Conservation (phyloP, 2,329 filamentous ascomycete species). For the Trichoderma aggressivum region DNA sequence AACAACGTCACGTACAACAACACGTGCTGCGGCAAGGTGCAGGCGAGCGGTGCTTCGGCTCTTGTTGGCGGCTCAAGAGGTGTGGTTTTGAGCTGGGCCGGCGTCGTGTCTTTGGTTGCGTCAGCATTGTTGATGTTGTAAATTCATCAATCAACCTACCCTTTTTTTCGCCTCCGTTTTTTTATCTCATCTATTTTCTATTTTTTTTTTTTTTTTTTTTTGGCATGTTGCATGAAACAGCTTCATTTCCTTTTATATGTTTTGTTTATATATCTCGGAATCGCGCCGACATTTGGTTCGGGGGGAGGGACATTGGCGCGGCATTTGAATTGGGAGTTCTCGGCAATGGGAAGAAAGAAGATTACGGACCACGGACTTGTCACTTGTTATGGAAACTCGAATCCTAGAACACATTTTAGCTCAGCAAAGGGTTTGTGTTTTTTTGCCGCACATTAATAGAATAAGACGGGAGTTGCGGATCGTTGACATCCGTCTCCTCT, state of each 20-base stretch:
- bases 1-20: slow-evolving; percentile 70
- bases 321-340: slow-evolving; percentile 14
- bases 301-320: background rate
- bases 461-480: background rate
- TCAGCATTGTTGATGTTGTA: slow-evolving; percentile 18
- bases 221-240: background rate
- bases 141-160: background rate
- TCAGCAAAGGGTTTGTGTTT: slow-evolving; percentile 3
- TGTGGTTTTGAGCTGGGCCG: slow-evolving; percentile 9
- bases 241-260: background rate
- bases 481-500: background rate
- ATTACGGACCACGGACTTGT: background rate
- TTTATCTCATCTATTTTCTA: too few species aligned
- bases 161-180: too few species aligned
- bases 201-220: background rate
- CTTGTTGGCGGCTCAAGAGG: background rate
- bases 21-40: slow-evolving; percentile 50
- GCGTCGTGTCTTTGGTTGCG: slow-evolving; percentile 23
- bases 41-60: slow-evolving; percentile 27
- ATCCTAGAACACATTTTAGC: background rate
- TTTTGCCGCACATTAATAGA: background rate
- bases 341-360: slow-evolving; percentile 1
- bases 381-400: background rate
- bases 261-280: background rate
- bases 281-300: background rate